These are phyloP conservation scores for Globisporangium viniferum DNA, from an alignment of 352 stramenopile species.

Conservation along the genomic window DNA sequence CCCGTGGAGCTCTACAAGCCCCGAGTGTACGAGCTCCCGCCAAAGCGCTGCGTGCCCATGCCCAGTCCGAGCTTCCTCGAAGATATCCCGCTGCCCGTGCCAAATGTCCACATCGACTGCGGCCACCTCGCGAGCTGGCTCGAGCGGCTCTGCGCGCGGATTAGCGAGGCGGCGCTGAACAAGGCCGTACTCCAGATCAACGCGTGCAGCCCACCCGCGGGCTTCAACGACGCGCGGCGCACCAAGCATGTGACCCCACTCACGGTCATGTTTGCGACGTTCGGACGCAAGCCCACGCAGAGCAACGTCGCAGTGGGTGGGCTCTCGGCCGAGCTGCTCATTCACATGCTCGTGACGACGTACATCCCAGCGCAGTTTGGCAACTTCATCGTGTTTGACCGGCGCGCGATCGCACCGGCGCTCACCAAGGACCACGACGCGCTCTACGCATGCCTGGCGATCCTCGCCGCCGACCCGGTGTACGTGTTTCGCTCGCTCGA, in stretches of 20 bases:
- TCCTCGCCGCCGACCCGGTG: slow-evolving; percentile 32
- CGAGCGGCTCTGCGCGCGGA: slow-evolving; percentile 52
- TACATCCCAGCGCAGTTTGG: slow-evolving; percentile 92
- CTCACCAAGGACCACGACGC: slow-evolving; percentile 44
- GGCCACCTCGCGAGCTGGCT: slow-evolving; percentile 64
- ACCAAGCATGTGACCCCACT: slow-evolving; percentile 81
- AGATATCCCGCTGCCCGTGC: slow-evolving; percentile 64
- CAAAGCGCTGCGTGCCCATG: slow-evolving; percentile 86
- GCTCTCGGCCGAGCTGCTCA: slow-evolving; percentile 78
- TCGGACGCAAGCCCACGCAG: slow-evolving; percentile 74
- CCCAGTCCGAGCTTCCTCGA: slow-evolving; percentile 69
- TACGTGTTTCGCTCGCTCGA: slow-evolving; percentile 79
- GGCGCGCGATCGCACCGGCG: slow-evolving; percentile 49
- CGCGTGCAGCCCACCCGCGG: slow-evolving; percentile 59
- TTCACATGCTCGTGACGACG: slow-evolving; percentile 91
- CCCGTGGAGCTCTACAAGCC: slow-evolving; percentile 78
- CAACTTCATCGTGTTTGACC: slow-evolving; percentile 88
- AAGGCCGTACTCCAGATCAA: slow-evolving; percentile 64
- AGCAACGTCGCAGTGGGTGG: slow-evolving; percentile 86
- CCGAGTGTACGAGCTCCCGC: slow-evolving; percentile 78
- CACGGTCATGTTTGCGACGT: slow-evolving; percentile 90
- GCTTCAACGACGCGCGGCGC: slow-evolving; percentile 49
- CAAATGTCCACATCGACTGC: slow-evolving; percentile 68
- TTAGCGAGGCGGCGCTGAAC: slow-evolving; percentile 43
- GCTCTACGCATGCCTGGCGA: slow-evolving; percentile 42